A percentile compares a stretch with the other conserved stretches of the same genome.
phyloP scores from a whole-genome alignment of 331 rosid genomes.

The Phaseolus coccineus region DNA sequence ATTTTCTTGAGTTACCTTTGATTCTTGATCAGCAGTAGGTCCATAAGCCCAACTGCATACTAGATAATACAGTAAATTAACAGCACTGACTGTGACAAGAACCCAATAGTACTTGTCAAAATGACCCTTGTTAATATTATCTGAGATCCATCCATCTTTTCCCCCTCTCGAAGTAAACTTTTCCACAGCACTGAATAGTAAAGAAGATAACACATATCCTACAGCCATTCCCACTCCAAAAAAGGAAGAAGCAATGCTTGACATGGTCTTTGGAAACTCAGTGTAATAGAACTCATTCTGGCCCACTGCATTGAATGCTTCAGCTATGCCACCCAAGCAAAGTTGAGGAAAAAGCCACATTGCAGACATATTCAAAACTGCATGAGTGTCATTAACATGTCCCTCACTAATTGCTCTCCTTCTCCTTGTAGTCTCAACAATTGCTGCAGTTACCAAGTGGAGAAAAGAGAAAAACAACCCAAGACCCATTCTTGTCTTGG shows the following conservation, averaged over 20 bases:
- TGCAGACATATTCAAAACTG: slow-evolving; percentile 66
- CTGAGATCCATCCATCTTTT: slow-evolving; percentile 60
- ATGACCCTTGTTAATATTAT: slow-evolving; percentile 56
- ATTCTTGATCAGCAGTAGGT: slow-evolving; percentile 51
- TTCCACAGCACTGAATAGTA: slow-evolving; percentile 50
- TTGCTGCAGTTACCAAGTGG: slow-evolving; percentile 55
- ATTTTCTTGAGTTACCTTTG: slow-evolving; percentile 26
- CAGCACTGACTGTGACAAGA: slow-evolving; percentile 50
- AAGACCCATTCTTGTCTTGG: slow-evolving; percentile 64
- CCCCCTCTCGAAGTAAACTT: slow-evolving; percentile 61
- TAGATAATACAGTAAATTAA: slow-evolving; percentile 56
- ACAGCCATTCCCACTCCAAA: slow-evolving; percentile 66
- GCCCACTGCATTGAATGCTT: slow-evolving; percentile 71
- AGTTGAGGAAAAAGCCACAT: slow-evolving; percentile 67
- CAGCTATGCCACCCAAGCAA: slow-evolving; percentile 63
- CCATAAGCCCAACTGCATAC: slow-evolving; percentile 71
- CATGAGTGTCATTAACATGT: slow-evolving; percentile 30
- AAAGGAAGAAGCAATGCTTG: slow-evolving; percentile 63
- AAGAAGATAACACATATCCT: slow-evolving; percentile 57
- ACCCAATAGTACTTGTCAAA: slow-evolving; percentile 67
- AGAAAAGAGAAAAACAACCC: slow-evolving; percentile 58
- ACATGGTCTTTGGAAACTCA: slow-evolving; percentile 65
- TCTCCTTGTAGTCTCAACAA: slow-evolving; percentile 59
- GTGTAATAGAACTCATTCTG: slow-evolving; percentile 72
- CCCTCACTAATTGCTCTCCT: slow-evolving; percentile 56